Conservation (phyloP, 768 basidiomycete species). For the Daedaleopsis nitida region DNA sequence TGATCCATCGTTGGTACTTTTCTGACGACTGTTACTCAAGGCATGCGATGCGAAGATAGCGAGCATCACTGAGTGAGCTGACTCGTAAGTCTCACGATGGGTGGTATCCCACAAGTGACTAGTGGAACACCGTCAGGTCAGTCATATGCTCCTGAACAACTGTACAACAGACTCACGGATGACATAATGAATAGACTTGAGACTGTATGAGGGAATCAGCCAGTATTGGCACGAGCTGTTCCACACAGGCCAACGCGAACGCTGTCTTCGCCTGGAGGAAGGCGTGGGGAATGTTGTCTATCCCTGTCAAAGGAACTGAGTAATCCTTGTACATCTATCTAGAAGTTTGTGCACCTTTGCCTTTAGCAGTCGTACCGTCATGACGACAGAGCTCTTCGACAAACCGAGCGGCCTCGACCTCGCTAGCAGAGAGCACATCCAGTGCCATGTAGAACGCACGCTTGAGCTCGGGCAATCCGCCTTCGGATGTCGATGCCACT, state of each 20-base stretch:
- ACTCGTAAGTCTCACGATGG: constrained; percentile 81
- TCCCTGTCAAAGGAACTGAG: background rate
- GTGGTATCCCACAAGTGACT: constrained; percentile 61
- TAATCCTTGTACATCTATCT: too few species aligned
- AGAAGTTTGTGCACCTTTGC: constrained; percentile 5
- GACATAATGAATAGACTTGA: constrained; percentile 59
- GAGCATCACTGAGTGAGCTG: constrained; percentile 82
- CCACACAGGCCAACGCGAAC: constrained; percentile 72
- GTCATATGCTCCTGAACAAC: too few species aligned
- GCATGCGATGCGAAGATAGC: constrained; percentile 69
- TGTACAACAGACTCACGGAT: constrained; percentile 52
- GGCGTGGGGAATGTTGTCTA: constrained; percentile 4
- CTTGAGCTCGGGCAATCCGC: constrained; percentile 71
- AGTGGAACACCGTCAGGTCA: background rate
- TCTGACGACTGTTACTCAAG: constrained; percentile 28
- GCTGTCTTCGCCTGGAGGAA: constrained; percentile 44
- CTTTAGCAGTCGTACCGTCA: background rate
- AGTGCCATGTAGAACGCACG: constrained; percentile 76
- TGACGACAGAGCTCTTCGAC: constrained; percentile 36
- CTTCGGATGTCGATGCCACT: constrained; percentile 51
- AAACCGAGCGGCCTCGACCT: constrained; percentile 39
- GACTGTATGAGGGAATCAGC: constrained; percentile 53
- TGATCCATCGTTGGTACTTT: constrained; percentile 6
- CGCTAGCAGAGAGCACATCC: constrained; percentile 61
- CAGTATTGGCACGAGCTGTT: constrained; percentile 73